Evolutionary conservation across 768 basidiomycete species (phyloP), one percentile per base, ranked within the genome.

Genomic region (Boletus reticuloceps): DNA sequence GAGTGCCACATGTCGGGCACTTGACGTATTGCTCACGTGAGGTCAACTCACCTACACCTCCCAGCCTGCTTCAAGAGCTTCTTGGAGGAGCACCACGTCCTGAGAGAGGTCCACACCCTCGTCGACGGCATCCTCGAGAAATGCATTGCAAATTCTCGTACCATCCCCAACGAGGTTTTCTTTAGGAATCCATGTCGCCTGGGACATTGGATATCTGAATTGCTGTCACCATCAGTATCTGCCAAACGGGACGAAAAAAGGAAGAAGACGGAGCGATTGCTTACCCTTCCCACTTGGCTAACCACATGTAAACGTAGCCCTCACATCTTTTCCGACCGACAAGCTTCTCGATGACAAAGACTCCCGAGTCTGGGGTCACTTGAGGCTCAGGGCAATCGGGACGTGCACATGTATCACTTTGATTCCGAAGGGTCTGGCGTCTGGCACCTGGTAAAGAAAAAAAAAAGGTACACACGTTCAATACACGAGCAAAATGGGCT

Each of bases 281-380:
- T 49, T 20, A 72, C 71, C 71, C 71, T 0, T 71, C 71, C 70
- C 70, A 71, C 45, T 71, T 71, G 16, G 68, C 70, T 32, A 72
- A 49, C 68, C 68, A 72, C 44, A 58, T 5, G 39, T 55, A 66
- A 1, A 53, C 16, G 25, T 55, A 58, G 7, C 53, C 51, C 2
- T 65, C 59, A 3, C 47, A 16, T 12, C 44, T 54, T 27, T 64
- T 62, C 41, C 69, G 64, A 25, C 70, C 71, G 0, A 72, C 62
- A 14, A 71, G 59, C 36, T 58, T 65, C 43, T 72, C 64, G 5
- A 71, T 56, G n/a, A 69, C 60, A 38, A 41, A 70, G 19, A 55
- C 22, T 1, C 60, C 69, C 13, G 54, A n/a, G 5, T 54, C 46
- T 1, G 10, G 27, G 3, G 51, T 44, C 13, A 53, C 44, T 1